These are phyloP conservation scores for Reticulascus tulasneorum DNA, from an alignment of 2,329 filamentous ascomycete species.

Conservation along the genomic window DNA sequence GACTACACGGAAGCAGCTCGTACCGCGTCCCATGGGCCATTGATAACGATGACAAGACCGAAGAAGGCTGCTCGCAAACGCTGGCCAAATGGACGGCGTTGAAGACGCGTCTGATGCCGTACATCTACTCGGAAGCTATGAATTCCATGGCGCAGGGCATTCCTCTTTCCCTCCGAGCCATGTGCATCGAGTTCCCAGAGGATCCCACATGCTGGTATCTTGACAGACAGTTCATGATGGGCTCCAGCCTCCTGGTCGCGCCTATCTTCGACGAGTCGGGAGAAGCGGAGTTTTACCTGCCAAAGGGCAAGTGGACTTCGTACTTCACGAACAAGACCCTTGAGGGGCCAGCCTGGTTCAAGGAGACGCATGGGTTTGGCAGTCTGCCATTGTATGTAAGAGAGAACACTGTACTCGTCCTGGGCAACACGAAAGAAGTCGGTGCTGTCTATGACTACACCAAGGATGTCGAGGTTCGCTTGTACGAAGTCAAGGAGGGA, in stretches of 20 bases:
- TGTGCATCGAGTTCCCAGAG: slow-evolving; percentile 67
- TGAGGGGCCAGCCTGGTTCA: slow-evolving; percentile 53
- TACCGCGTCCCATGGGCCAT: slow-evolving; percentile 75
- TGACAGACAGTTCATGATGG: slow-evolving; percentile 73
- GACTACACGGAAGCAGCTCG: slow-evolving; percentile 65
- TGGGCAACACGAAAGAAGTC: slow-evolving; percentile 34
- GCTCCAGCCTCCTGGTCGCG: slow-evolving; percentile 58
- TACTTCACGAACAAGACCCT: slow-evolving; percentile 46
- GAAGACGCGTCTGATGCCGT: slow-evolving; percentile 50
- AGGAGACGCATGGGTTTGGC: slow-evolving; percentile 54
- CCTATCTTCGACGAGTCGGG: slow-evolving; percentile 62
- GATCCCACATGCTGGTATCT: slow-evolving; percentile 65
- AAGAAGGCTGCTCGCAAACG: slow-evolving; percentile 49
- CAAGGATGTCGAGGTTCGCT: slow-evolving; percentile 41
- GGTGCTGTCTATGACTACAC: slow-evolving; percentile 45
- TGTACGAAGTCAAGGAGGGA: slow-evolving; percentile 39
- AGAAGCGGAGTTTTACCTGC: slow-evolving; percentile 63
- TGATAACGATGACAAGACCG: slow-evolving; percentile 56
- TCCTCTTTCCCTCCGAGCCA: slow-evolving; percentile 59
- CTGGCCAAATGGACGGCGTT: slow-evolving; percentile 44
- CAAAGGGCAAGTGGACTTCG: slow-evolving; percentile 43
- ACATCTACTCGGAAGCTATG: slow-evolving; percentile 42
- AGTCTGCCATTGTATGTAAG: slow-evolving; percentile 56
- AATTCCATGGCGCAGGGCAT: slow-evolving; percentile 45
- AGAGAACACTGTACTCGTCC: slow-evolving; percentile 46